Percentiles rank a stretch among this genome's conserved stretches.
Evolutionary conservation across 805 yeast genomes (phyloP).

Genomic region (Cyberlindnera euphorbiiphila): DNA sequence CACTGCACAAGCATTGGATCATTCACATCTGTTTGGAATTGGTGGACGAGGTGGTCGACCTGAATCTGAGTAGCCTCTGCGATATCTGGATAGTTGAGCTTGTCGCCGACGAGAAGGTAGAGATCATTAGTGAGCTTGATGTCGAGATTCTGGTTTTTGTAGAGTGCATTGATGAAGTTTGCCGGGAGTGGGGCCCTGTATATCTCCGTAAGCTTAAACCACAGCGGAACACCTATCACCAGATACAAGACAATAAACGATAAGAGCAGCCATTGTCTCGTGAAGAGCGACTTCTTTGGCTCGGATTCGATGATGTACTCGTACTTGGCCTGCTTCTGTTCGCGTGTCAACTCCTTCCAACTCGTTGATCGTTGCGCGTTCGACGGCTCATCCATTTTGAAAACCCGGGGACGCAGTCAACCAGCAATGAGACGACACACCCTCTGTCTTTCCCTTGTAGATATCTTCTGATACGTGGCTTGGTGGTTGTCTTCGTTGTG

Average conservation of each 20-base stretch:
- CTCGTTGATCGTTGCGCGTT: no score
- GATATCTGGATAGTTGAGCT: constrained; percentile 63
- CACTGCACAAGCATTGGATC: constrained; percentile 31
- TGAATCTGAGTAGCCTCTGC: constrained; percentile 50
- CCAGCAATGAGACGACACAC: no score
- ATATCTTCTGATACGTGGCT: no score
- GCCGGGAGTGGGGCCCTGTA: constrained; percentile 39
- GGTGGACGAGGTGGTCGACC: constrained; percentile 38
- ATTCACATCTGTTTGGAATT: constrained; percentile 16
- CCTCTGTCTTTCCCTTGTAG: no score
- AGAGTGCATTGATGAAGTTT: constrained; percentile 33
- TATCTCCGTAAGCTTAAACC: constrained; percentile 39
- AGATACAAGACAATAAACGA: constrained; percentile 28
- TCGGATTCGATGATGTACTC: constrained; percentile 19
- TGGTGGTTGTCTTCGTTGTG: no score
- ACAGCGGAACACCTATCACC: constrained; percentile 37
- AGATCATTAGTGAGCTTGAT: constrained; percentile 41
- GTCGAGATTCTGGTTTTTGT: constrained; percentile 40
- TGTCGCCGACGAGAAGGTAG: constrained; percentile 36
- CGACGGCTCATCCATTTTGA: no score
- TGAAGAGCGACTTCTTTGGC: constrained; percentile 17
- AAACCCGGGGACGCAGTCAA: no score
- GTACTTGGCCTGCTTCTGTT: constrained; percentile 2
- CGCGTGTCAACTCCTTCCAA: constrained; percentile 1
- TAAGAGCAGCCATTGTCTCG: constrained; percentile 23